Evolutionary conservation across 768 basidiomycete genomes (phyloP), one percentile per base, ranked within the genome.

Genomic region (Lentinula lateritia): DNA sequence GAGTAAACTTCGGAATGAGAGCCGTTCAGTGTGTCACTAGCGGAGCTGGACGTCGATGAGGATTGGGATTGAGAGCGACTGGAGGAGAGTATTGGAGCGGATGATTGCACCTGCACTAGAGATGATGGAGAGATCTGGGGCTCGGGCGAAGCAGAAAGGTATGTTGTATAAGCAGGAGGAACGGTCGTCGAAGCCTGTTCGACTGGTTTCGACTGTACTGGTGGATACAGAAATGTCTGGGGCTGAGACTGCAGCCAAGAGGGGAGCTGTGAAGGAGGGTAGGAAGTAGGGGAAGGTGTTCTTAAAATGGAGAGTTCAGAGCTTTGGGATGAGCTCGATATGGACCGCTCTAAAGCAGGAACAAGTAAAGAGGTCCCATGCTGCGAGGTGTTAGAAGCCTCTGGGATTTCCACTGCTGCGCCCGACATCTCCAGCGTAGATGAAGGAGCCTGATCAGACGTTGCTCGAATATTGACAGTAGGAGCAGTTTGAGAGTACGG

Each of bases 321-420:
- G 23, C 55, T 56, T 32, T 56, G 55, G 15, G 55, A 56, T 43
- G 55, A 56, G n/a, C 23, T 56, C 9, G 55, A 56, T 54, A 54
- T 54, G 53, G 53, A 54, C 8, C 16, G 53, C 38, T 41, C 55
- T 28, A 43, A 41, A 23, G 55, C 38, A 43, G 39, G 55, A 10
- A 41, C 12, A 23, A 38, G 38, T 4, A 5, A 3, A 13, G 54
- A n/a, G 18, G 4, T 52, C 13, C 13, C 28, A 10, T 9, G 32
- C 15, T 38, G 1, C 6, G 15, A 12, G n/a, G 50, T 20, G 32
- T 15, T 52, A 5, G 52, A 4, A 10, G 34, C 52, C 6, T n/a
- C 42, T 6, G 34, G 38, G 34, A 6, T 18, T 55, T 36, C 34
- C 35, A 20, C 9, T 50, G 9, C 46, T 23, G 12, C 23, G 13